Conservation (phyloP, 2,329 filamentous ascomycete genomes). For the Ophiostoma sp. region DNA sequence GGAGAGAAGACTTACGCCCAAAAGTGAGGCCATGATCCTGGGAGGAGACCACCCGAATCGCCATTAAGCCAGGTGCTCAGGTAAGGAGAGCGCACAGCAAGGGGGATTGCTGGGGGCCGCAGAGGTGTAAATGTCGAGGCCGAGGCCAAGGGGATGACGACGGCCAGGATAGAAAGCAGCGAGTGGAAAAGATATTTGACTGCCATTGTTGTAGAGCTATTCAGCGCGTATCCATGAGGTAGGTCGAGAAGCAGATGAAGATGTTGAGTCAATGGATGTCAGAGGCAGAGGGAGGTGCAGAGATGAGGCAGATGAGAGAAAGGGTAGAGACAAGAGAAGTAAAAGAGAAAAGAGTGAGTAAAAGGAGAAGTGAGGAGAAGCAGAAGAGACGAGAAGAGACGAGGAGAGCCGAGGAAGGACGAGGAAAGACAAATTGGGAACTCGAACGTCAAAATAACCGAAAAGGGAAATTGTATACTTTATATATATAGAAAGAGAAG, state of each 20-base stretch:
- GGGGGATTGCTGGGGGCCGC: slow-evolving; percentile 43
- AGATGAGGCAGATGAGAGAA: not conserved
- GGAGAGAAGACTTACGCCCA: slow-evolving; percentile 55
- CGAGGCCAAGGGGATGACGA: not conserved
- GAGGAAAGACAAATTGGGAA: not conserved
- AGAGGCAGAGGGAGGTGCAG: not conserved
- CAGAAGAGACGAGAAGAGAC: not conserved
- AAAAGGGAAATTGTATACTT: not conserved
- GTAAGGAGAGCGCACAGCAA: slow-evolving; percentile 72
- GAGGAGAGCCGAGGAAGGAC: not conserved
- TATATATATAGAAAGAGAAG: not conserved
- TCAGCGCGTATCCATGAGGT: slow-evolving; percentile 3
- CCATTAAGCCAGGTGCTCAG: slow-evolving; percentile 64
- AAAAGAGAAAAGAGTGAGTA: not conserved
- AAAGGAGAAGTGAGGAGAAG: not conserved
- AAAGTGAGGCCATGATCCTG: slow-evolving; percentile 64
- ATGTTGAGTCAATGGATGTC: not conserved
- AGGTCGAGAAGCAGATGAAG: not conserved
- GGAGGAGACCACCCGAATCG: slow-evolving; percentile 59
- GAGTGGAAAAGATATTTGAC: slow-evolving; percentile 8
- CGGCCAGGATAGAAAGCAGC: slow-evolving; percentile 12
- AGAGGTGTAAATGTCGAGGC: slow-evolving; percentile 32
- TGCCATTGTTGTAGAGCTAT: slow-evolving; percentile 17
- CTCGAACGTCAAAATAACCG: not conserved
- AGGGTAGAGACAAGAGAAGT: not conserved